These are phyloP conservation scores for Escallonia rubra DNA, from an alignment of 129 eudicot species.

Conservation along the genomic window DNA sequence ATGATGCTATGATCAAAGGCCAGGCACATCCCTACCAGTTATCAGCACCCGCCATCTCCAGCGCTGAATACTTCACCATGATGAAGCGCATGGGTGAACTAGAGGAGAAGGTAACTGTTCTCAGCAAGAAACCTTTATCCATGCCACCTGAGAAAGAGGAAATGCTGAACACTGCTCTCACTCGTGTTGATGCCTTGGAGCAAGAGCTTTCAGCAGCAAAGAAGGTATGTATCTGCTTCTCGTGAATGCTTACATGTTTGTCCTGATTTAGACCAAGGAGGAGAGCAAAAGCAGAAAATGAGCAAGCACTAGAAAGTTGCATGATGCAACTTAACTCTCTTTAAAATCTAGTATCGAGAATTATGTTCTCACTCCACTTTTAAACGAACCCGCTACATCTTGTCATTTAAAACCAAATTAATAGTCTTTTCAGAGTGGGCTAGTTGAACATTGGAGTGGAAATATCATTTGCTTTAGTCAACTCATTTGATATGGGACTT, in stretches of 20 bases:
- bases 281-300: too few species aligned
- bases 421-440: too few species aligned
- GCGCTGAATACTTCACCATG: slow-evolving; percentile 49
- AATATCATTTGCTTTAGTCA: too few species aligned
- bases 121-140: slow-evolving; percentile 35
- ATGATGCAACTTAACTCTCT: too few species aligned
- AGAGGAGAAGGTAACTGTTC: slow-evolving; percentile 60
- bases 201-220: slow-evolving; percentile 57
- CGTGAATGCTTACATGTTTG: neutral
- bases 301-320: too few species aligned
- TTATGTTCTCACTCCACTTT: too few species aligned
- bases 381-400: too few species aligned
- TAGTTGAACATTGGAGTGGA: too few species aligned
- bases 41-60: slow-evolving; percentile 34
- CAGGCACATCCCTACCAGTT: slow-evolving; percentile 19
- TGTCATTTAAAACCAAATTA: too few species aligned
- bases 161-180: slow-evolving; percentile 57
- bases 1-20: slow-evolving; percentile 31
- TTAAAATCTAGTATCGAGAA: too few species aligned
- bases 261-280: too few species aligned
- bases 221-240: slow-evolving; percentile 44
- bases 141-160: slow-evolving; percentile 91
- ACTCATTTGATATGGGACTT: too few species aligned
- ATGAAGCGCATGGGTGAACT: slow-evolving; percentile 86
- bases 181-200: slow-evolving; percentile 67